Evolutionary conservation across 768 basidiomycete species (phyloP), one percentile per base, ranked within the genome.

Genomic region (Coprinopsis cinerea): DNA sequence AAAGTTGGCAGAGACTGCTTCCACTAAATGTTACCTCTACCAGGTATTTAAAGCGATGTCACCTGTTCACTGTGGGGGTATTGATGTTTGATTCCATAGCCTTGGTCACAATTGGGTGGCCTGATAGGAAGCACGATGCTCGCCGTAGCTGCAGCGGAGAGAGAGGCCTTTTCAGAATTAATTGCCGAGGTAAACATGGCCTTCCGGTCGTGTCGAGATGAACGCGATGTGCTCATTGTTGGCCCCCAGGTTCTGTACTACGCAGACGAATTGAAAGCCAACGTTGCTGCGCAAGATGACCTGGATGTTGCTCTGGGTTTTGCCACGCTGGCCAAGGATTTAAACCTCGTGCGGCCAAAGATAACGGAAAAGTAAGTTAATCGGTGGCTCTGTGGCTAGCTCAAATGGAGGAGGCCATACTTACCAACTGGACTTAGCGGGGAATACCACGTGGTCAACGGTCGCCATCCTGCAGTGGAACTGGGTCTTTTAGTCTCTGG

Each of bases 391-490:
- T 44, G 28, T 42, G 32, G 23, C 35, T 20, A 2, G 5, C 39
- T 11, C 27, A 47, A 26, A 43, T 41, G 28, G 27, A 3, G 37
- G 22, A 26, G 25, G 5, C 30, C 6, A n/a, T 25, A 9, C 5
- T 22, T 5, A 44, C 18, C 11, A 26, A n/a, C 30, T 34, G 30
- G 9, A 34, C n/a, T 9, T 34, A 47, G 72, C 35, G 51, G 53
- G 22, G 59, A 75, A 0, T 87, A 88, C 57, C 64, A 82, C 10
- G 83, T 96, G 25, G 67, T 69, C 7, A 82, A 89, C 57, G 94
- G 92, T 15, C 82, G 94, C 22, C 94, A 98, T 70, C 92, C 93
- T 0, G 85, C 91, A 1, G 94, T 98, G 10, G 95, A 97, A 68
- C 74, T 91, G 4, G 91, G 92, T 13, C 75, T 98, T 3, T 69